Evolutionary conservation across 2,329 filamentous ascomycete species (phyloP).

Genomic region (Elsinoe batatas): DNA sequence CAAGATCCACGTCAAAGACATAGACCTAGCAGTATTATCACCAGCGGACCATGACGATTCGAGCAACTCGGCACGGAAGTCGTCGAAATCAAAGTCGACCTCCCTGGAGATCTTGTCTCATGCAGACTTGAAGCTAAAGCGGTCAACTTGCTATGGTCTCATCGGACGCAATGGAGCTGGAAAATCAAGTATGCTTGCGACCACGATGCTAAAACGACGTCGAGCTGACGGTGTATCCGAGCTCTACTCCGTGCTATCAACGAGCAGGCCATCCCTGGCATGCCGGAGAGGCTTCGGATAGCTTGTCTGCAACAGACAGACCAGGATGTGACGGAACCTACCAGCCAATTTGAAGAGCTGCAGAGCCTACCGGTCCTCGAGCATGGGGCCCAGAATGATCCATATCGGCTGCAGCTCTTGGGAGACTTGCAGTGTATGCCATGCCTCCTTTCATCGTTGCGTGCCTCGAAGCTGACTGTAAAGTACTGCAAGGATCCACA

Average conservation of each 20-base stretch:
- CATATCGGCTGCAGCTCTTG: conserved; percentile 15
- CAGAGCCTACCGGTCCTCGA: conserved; percentile 19
- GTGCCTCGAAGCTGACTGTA: neutral
- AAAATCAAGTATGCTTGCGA: conserved; percentile 56
- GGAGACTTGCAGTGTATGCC: conserved; percentile 18
- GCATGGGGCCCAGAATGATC: conserved; percentile 20
- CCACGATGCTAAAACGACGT: neutral
- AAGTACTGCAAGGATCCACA: neutral
- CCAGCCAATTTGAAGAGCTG: conserved; percentile 1
- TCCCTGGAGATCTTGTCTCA: conserved; percentile 59
- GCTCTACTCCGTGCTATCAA: conserved; percentile 65
- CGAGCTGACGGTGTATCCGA: conserved; percentile 22
- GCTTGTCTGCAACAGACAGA: conserved; percentile 61
- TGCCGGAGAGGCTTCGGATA: conserved; percentile 55
- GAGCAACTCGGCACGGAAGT: neutral
- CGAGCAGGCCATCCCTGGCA: conserved; percentile 68
- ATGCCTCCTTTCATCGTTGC: neutral
- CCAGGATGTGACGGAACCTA: neutral
- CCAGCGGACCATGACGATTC: neutral
- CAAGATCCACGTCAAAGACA: neutral
- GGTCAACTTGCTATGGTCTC: conserved; percentile 65
- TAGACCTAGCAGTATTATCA: neutral
- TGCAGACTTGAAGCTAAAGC: conserved; percentile 61
- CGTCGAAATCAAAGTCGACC: neutral
- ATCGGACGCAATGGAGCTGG: conserved; percentile 73